Conservation (phyloP, 164 flowering plant genomes). For the Nymphaea colorata region DNA sequence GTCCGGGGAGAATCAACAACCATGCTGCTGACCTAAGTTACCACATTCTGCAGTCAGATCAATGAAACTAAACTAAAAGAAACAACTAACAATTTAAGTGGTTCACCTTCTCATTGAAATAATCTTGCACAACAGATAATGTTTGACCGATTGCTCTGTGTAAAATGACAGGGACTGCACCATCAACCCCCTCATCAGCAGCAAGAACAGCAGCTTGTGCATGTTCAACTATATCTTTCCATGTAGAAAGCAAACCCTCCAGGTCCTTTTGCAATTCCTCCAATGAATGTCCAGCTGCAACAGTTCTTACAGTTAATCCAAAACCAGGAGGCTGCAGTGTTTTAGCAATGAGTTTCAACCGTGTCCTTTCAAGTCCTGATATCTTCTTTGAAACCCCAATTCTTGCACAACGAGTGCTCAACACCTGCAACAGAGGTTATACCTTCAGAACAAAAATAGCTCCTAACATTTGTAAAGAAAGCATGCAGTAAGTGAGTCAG, state of each 20-base stretch:
- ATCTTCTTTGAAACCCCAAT: conserved; percentile 86
- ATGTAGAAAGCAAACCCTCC: conserved; percentile 72
- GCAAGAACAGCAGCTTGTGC: conserved; percentile 94
- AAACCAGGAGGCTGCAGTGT: conserved; percentile 85
- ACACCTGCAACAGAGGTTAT: conserved; percentile 27
- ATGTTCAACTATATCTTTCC: conserved; percentile 79
- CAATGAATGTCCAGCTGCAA: conserved; percentile 81
- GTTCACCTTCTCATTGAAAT: conserved; percentile 72
- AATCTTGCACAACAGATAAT: conserved; percentile 87
- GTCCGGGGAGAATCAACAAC: conserved; percentile 89
- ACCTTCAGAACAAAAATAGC: too few relatives aligned
- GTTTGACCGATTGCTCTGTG: conserved; percentile 95
- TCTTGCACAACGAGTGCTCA: conserved; percentile 50
- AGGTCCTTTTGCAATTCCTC: conserved; percentile 87
- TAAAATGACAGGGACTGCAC: conserved; percentile 72
- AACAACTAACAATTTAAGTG: background rate
- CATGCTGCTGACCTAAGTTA: conserved; percentile 66
- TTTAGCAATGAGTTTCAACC: conserved; percentile 80
- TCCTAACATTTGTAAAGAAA: background rate
- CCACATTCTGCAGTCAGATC: background rate
- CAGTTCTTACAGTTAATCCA: conserved; percentile 91
- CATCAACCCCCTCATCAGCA: conserved; percentile 91
- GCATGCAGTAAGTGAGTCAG: background rate
- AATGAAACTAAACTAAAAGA: background rate
- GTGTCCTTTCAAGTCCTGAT: conserved; percentile 74